Percentiles rank a stretch among this genome's conserved stretches.
Conservation (phyloP, 176 grass and related monocot genomes). For the Saccharum officinarum region DNA sequence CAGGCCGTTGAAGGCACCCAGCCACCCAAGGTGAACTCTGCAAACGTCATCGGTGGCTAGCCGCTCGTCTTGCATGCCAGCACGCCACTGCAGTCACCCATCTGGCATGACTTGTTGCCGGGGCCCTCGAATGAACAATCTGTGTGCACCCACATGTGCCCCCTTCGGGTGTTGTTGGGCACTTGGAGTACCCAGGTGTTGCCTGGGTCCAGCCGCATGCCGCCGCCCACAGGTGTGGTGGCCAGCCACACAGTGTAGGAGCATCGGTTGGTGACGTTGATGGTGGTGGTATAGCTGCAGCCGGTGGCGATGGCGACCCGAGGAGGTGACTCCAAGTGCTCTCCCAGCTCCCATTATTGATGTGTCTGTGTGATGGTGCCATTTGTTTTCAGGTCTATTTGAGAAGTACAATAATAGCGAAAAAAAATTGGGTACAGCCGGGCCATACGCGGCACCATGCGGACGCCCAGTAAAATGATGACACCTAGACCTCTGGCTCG, state of each 20-base stretch:
- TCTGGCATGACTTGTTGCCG: neutral
- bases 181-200: neutral
- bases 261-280: slow-evolving; percentile 38
- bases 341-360: neutral
- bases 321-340: neutral
- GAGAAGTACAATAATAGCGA: too few species aligned
- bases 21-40: neutral
- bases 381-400: too few species aligned
- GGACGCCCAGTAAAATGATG: too few species aligned
- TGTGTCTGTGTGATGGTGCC: neutral
- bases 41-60: slow-evolving; percentile 11
- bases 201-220: neutral
- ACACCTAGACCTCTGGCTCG: too few species aligned
- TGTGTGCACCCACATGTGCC: slow-evolving; percentile 25
- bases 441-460: too few species aligned
- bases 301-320: neutral
- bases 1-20: neutral
- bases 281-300: neutral
- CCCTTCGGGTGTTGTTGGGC: accelerated
- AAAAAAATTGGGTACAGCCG: too few species aligned
- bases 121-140: neutral
- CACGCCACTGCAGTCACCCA: neutral
- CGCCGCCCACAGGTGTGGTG: neutral
- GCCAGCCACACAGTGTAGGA: slow-evolving; percentile 47
- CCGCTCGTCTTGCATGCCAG: neutral